phyloP scores from a whole-genome alignment of 768 basidiomycete genomes.

The Hydnum rufescens region DNA sequence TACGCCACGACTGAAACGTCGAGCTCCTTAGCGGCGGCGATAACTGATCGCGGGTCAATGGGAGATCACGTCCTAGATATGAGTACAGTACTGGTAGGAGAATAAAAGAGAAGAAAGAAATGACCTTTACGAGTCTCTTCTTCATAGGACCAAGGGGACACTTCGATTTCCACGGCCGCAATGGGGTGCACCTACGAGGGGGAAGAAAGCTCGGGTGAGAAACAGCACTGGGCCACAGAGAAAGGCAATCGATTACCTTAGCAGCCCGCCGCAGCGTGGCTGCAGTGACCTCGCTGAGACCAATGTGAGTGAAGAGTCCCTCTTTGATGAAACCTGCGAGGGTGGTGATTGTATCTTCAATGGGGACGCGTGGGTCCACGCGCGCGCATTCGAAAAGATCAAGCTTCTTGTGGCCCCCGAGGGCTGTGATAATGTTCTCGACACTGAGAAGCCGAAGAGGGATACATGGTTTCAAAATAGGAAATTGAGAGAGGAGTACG shows the following conservation, averaged over 20 bases:
- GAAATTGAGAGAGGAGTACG: not conserved
- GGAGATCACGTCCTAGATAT: too few species aligned
- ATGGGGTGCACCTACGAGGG: constrained; percentile 16
- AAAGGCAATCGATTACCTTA: constrained; percentile 14
- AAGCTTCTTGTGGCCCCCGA: constrained; percentile 33
- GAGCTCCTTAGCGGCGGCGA: constrained; percentile 19
- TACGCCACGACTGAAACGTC: constrained; percentile 21
- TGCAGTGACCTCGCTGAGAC: constrained; percentile 34
- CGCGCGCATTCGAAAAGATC: constrained; percentile 41
- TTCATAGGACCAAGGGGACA: constrained; percentile 20
- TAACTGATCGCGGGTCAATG: constrained; percentile 13
- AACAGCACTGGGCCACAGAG: not conserved
- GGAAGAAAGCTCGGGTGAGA: not conserved
- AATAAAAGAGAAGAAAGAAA: not conserved
- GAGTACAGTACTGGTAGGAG: constrained; percentile 3
- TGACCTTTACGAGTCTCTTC: constrained; percentile 11
- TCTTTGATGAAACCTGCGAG: constrained; percentile 31
- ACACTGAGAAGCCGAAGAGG: constrained; percentile 21
- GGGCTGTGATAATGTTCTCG: constrained; percentile 23
- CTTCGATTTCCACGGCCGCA: constrained; percentile 23
- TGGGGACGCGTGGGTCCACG: constrained; percentile 22
- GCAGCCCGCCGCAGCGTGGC: constrained; percentile 25
- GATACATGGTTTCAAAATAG: not conserved
- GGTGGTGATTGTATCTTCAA: constrained; percentile 26
- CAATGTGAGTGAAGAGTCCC: constrained; percentile 39